These are phyloP conservation scores for Trichosporon ovoides DNA, from an alignment of 1,284 basidiomycete genomes.

Conservation along the genomic window DNA sequence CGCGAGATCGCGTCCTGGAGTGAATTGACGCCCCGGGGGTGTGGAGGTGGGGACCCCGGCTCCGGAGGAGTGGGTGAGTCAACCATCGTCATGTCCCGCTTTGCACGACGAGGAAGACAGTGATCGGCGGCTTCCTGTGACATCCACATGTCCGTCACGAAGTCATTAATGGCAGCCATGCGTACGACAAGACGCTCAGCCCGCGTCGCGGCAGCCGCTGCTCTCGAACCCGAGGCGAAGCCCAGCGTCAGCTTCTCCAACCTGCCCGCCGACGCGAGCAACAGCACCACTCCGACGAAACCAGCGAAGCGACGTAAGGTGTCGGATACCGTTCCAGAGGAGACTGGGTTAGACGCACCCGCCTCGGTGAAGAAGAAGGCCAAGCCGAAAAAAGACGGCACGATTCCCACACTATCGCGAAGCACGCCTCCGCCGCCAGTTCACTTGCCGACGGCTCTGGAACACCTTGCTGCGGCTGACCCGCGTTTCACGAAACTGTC, in stretches of 20 bases:
- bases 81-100: not conserved
- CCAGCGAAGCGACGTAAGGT: constrained; percentile 6
- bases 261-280: not conserved
- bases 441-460: constrained; percentile 65
- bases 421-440: constrained; percentile 50
- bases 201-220: not conserved
- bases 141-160: not conserved
- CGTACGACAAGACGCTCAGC: not conserved
- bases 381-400: not conserved
- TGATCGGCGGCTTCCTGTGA: too few relatives aligned
- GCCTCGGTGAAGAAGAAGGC: too few relatives aligned
- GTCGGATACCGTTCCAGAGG: too few relatives aligned
- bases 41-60: not conserved
- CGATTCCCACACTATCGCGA: not conserved
- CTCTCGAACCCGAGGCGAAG: not conserved
- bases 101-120: too few relatives aligned
- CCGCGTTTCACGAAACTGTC: constrained; percentile 68
- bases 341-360: too few relatives aligned
- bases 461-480: constrained; percentile 65
- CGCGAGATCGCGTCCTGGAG: too few relatives aligned
- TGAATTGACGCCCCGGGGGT: too few relatives aligned
- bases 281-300: not conserved
- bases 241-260: too few relatives aligned
- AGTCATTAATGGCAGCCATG: not conserved
- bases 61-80: too few relatives aligned